Evolutionary conservation across 176 grass and related monocot species (phyloP).

Genomic region (Oryza meyeriana): DNA sequence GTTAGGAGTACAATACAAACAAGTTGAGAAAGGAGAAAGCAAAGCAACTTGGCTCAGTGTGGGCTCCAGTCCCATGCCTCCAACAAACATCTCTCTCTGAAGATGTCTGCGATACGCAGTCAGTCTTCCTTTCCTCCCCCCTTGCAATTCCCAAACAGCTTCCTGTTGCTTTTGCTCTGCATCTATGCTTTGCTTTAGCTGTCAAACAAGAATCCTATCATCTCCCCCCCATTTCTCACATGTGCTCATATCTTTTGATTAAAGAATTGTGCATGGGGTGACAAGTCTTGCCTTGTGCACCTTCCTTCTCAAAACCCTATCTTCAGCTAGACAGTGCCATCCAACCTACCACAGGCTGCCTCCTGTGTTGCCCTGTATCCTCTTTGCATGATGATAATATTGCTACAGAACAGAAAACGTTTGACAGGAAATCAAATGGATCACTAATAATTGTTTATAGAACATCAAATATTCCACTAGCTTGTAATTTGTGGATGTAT

Average conservation of each 20-base stretch:
- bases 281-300: slow-evolving; percentile 33
- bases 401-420: background rate
- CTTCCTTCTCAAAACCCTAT: slow-evolving; percentile 16
- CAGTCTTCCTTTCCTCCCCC: background rate
- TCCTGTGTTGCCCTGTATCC: slow-evolving; percentile 8
- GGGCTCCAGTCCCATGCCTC: slow-evolving; percentile 2
- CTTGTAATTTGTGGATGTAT: background rate
- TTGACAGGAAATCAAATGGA: background rate
- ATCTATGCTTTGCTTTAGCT: slow-evolving; percentile 30
- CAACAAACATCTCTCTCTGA: background rate
- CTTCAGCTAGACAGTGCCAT: slow-evolving; percentile 27
- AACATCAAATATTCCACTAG: background rate
- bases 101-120: no score
- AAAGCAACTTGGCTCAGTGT: slow-evolving; percentile 15
- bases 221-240: slow-evolving; percentile 32
- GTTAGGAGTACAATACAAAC: slow-evolving; percentile 1
- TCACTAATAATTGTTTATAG: background rate
- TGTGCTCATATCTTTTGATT: slow-evolving; percentile 52
- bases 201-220: slow-evolving; percentile 28
- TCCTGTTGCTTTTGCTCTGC: slow-evolving; percentile 25
- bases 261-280: slow-evolving; percentile 36
- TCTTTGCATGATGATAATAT: background rate
- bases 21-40: slow-evolving; percentile 9
- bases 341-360: slow-evolving; percentile 30
- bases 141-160: slow-evolving; percentile 39